Conservation (phyloP, 2,329 filamentous ascomycete genomes). For the Corinectria fuckeliana region DNA sequence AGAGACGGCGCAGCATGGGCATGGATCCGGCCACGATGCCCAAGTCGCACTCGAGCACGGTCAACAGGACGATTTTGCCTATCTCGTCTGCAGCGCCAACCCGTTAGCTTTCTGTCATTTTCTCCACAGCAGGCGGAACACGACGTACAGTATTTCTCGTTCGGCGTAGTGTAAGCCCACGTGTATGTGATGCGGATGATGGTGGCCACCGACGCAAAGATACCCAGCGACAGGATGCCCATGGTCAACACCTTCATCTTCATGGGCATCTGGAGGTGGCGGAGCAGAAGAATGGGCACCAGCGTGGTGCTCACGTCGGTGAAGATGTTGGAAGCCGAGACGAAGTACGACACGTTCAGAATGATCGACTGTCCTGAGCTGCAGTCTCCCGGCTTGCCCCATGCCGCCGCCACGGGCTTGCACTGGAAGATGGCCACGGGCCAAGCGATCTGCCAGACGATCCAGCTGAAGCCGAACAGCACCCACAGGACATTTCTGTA, state of each 20-base stretch:
- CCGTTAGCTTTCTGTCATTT: not conserved
- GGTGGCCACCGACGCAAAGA: conserved; percentile 26
- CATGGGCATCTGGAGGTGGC: conserved; percentile 22
- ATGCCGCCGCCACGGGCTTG: conserved; percentile 27
- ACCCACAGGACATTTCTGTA: conserved; percentile 10
- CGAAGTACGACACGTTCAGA: conserved; percentile 23
- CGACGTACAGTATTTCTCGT: conserved; percentile 12
- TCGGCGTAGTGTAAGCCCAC: conserved; percentile 21
- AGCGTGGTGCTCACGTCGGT: conserved; percentile 21
- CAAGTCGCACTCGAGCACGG: conserved; percentile 34
- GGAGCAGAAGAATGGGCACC: conserved; percentile 20
- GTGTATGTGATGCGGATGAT: conserved; percentile 28
- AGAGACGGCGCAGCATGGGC: conserved; percentile 32
- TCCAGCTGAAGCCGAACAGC: conserved; percentile 22
- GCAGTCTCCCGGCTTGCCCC: conserved; percentile 24
- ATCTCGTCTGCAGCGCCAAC: conserved; percentile 17
- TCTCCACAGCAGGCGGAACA: not conserved
- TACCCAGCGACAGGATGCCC: conserved; percentile 20
- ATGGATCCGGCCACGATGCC: conserved; percentile 36
- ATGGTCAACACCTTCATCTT: conserved; percentile 23
- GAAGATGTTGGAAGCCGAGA: conserved; percentile 26
- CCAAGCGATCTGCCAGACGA: conserved; percentile 27
- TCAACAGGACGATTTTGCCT: conserved; percentile 33
- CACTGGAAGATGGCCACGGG: conserved; percentile 32
- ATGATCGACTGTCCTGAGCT: conserved; percentile 21